Base-by-base conservation (phyloP, 495 filamentous ascomycete genomes). In the Penicillium ochrochloron region DNA sequence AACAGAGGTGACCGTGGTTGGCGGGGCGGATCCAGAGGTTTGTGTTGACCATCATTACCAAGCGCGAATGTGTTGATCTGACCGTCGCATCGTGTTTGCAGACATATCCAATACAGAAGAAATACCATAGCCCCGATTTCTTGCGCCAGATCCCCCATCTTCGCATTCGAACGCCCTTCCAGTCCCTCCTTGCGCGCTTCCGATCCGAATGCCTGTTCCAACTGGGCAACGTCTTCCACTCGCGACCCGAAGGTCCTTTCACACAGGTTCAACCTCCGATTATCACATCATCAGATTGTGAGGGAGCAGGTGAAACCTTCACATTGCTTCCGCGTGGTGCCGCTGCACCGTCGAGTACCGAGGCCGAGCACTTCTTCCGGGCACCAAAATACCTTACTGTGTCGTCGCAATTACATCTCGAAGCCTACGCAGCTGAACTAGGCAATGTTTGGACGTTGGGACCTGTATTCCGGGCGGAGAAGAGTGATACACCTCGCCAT, bases 271-370 rank as follows among this genome's bases (percentile, higher is more conserved):
- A 98, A 68, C 89, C 95, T 23, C 95, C 95, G 7, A 88, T 97
- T 63, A 90, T 99, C 69, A 98, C 96, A 8, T 96, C 95, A 5
- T 99, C 96, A 0, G 95, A 99, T 67, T 98, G 96, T 72, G 95
- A 99, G 76, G 96, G 95, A 7, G 96, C 94, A 5, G 94, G 95
- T 3, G 94, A 97, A 73, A 94, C 95, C n/a, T 99, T 99, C 67
- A 88, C 86, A 5, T 76, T 98, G 35, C 73, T 84, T 11, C 78
- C 80, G 19, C 77, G 79, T 11, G 77, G 74, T 55, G 61, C 64
- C 41, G 64, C 71, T 7, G 57, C 71, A 25, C 65, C 31, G 50
- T 69, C 82, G 1, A 74, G 70, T 39, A 62, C 70, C 27, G 74
- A 84, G 39, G 59, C 57, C 27, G 73, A 77, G 10, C 73, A 77